Percentiles rank a stretch among this genome's conserved stretches.
phyloP scores from a whole-genome alignment of 2,329 filamentous ascomycete genomes.

The Sclerotinia spermophila region DNA sequence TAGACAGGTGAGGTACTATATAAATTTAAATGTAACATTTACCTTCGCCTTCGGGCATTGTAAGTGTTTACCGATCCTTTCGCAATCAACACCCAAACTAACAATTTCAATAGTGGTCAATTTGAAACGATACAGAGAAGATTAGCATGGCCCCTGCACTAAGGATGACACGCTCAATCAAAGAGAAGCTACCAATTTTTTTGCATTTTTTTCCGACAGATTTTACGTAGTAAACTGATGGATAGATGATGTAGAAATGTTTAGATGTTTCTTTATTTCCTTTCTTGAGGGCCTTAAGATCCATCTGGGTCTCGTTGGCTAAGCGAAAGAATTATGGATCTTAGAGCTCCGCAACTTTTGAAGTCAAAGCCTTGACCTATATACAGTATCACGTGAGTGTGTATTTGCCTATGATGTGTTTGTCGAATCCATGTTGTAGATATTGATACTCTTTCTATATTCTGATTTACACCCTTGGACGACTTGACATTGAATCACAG shows the following conservation, averaged over 20 bases:
- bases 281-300: neutral
- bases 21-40: neutral
- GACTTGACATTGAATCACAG: too few relatives aligned
- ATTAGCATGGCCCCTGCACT: slow-evolving; percentile 83
- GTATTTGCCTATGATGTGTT: neutral
- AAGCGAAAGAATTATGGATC: neutral
- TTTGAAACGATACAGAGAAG: slow-evolving; percentile 68
- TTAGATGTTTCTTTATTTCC: neutral
- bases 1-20: neutral
- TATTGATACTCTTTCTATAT: neutral
- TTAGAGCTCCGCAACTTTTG: neutral
- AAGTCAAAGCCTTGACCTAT: neutral
- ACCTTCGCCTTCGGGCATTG: slow-evolving; percentile 21
- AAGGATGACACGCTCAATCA: slow-evolving; percentile 64
- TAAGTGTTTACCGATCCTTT: slow-evolving; percentile 12
- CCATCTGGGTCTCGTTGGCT: neutral
- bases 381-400: too few relatives aligned
- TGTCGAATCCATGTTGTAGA: neutral
- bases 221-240: neutral
- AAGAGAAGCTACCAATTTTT: slow-evolving; percentile 35
- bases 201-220: slow-evolving; percentile 17
- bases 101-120: slow-evolving; percentile 41
- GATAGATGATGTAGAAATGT: neutral
- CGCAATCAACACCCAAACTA: slow-evolving; percentile 6
- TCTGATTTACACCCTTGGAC: too few relatives aligned